Percentiles rank a stretch among this genome's conserved stretches.
These are phyloP conservation scores for Violaceomyces palustris DNA, from an alignment of 1,284 basidiomycete genomes.

Conservation along the genomic window DNA sequence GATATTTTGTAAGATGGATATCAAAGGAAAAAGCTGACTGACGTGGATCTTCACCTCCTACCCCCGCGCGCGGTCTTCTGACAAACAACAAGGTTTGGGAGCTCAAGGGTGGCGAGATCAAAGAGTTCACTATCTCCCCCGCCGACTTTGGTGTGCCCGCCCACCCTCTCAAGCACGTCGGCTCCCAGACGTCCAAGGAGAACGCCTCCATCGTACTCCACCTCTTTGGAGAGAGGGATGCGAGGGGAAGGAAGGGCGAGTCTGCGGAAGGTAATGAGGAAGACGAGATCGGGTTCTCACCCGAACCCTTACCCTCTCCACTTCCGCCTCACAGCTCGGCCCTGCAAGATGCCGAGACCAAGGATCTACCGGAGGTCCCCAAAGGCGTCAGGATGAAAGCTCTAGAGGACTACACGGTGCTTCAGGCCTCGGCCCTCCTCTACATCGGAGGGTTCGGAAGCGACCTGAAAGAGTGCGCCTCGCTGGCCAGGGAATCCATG, in stretches of 20 bases:
- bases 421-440: slow-evolving; percentile 46
- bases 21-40: too few species aligned
- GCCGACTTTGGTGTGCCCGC: slow-evolving; percentile 37
- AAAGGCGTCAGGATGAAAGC: slow-evolving; percentile 29
- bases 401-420: slow-evolving; percentile 43
- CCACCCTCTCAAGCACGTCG: slow-evolving; percentile 42
- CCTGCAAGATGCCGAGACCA: too few species aligned
- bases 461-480: slow-evolving; percentile 5
- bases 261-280: too few species aligned
- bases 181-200: slow-evolving; percentile 26
- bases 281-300: too few species aligned
- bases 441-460: slow-evolving; percentile 37
- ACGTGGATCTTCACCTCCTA: too few species aligned
- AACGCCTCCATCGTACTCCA: slow-evolving; percentile 45
- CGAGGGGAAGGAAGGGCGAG: too few species aligned
- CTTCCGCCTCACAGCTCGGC: too few species aligned
- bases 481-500: slow-evolving; percentile 20
- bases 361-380: slow-evolving; percentile 41
- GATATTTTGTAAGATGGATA: too few species aligned
- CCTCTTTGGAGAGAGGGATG: too few species aligned
- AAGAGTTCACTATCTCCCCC: slow-evolving; percentile 35
- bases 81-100: slow-evolving; percentile 34
- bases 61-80: too few species aligned
- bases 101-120: slow-evolving; percentile 27
- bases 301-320: too few species aligned